Base-by-base conservation (phyloP, 2,329 filamentous ascomycete species). In the Diaporthe eres region DNA sequence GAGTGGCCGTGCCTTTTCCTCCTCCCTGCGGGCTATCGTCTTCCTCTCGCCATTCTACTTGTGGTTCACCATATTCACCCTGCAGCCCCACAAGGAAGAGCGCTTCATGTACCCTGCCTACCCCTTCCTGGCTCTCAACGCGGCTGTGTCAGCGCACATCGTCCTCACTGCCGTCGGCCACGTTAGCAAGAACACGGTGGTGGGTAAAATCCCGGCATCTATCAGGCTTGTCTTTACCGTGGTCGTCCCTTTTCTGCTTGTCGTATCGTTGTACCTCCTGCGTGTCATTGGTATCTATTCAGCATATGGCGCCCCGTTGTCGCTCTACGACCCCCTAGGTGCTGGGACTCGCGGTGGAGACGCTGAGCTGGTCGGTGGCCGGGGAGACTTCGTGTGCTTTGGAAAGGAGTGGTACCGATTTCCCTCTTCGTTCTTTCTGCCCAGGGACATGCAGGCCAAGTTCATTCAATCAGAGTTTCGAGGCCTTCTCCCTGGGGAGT, bases 351-450 rank as follows among this genome's bases (percentile, higher is more conserved):
- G 88, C 28, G 85, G 86, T 60, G 81, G 88, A 19, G 81, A 86
- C 19, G 61, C 72, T 51, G 76, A 73, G 12, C 89, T 87, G 1
- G 79, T 94, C 8, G 90, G 91, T 2, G 84, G 86, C 0, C 82
- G 86, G 2, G 94, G 92, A 22, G 93, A 95, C 77, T 92, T 88
- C 25, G 91, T 99, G 3, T 99, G 97, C 83, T 90, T 98, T 53
- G 95, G 95, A 39, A 99, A 98, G 83, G 97, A 99, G 82, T 99
- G 97, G 97, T 98, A 99, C 84, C 94, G 97, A 49, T 98, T 98
- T 82, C 96, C 97, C 1, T 96, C 94, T 0, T 97, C 96, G 0
- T 98, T 95, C 86, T 95, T 97, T 82, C 88, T 99, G 4, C 96
- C 97, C 0, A 87, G 92, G n/a, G 90, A 91, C 68, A 94, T 97